A percentile compares a stretch with the other conserved stretches of the same genome.
Conservation (phyloP, 2,329 filamentous ascomycete genomes). For the Cladosporium cucumerinum region DNA sequence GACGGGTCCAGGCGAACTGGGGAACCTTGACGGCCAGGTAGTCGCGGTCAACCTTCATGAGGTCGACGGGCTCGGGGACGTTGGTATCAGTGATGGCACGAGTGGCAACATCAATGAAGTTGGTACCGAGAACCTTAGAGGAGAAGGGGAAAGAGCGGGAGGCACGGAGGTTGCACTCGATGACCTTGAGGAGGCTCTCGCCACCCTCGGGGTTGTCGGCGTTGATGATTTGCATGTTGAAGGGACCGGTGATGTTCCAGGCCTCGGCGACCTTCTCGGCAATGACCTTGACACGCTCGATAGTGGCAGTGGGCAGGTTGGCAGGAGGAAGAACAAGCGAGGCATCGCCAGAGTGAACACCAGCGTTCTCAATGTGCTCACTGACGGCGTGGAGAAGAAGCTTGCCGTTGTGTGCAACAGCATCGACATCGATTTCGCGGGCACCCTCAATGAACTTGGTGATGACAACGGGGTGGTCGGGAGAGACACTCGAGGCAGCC, state of each 20-base stretch:
- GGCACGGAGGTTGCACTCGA: constrained; percentile 95
- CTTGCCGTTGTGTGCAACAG: constrained; percentile 80
- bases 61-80: constrained; percentile 78
- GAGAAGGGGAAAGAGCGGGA: constrained; percentile 98
- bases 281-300: constrained; percentile 90
- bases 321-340: constrained; percentile 87
- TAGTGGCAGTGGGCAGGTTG: constrained; percentile 70
- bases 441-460: constrained; percentile 98
- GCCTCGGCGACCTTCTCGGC: constrained; percentile 94
- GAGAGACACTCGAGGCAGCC: constrained; percentile 84
- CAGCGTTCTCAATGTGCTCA: constrained; percentile 94
- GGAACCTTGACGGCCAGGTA: constrained; percentile 97
- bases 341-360: constrained; percentile 96
- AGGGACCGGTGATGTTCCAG: constrained; percentile 95
- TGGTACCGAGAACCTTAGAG: constrained; percentile 91
- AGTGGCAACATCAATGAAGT: constrained; percentile 95
- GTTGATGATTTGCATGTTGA: constrained; percentile 98
- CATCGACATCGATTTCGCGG: constrained; percentile 94
- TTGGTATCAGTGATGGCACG: constrained; percentile 83
- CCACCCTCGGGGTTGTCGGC: constrained; percentile 72
- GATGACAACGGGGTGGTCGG: constrained; percentile 96
- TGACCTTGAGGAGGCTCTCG: constrained; percentile 81
- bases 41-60: constrained; percentile 84
- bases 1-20: constrained; percentile 97
- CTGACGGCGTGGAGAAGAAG: constrained; percentile 88